A percentile compares a stretch with the other conserved stretches of the same genome.
phyloP scores from a whole-genome alignment of 169 alveolate genomes.

The Cystoisospora suis region DNA sequence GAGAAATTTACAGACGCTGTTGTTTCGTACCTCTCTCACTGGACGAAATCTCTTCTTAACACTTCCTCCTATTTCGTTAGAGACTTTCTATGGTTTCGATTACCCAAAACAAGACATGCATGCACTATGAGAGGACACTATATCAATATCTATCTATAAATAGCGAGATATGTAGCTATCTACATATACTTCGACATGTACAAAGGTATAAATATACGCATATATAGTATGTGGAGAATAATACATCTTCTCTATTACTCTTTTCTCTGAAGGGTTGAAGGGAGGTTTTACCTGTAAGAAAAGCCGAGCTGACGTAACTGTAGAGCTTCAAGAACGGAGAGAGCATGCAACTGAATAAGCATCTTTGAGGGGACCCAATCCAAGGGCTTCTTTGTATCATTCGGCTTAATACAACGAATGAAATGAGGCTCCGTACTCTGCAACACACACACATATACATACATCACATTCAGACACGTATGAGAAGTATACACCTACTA shows the following conservation, averaged over 20 bases:
- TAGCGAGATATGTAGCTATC: not conserved
- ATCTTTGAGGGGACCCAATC: constrained; percentile 89
- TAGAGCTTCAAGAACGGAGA: constrained; percentile 91
- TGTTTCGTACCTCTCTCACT: too few species aligned
- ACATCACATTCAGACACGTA: not conserved
- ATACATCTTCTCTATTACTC: not conserved
- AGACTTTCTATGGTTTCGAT: too few species aligned
- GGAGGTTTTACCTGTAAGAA: constrained; percentile 76
- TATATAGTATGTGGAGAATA: not conserved
- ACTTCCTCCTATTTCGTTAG: too few species aligned
- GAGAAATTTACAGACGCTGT: too few species aligned
- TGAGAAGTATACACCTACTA: too few species aligned
- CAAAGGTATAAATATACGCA: not conserved
- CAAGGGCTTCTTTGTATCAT: constrained; percentile 87
- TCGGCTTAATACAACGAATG: constrained; percentile 91
- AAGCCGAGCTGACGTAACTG: constrained; percentile 88
- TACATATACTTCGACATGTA: not conserved
- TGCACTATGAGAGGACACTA: not conserved
- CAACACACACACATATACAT: constrained; percentile 70
- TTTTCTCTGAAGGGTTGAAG: not conserved
- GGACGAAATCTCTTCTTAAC: too few species aligned
- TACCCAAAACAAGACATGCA: too few species aligned
- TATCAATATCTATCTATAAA: not conserved
- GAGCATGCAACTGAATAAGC: constrained; percentile 89
- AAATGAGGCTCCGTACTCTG: constrained; percentile 86